A percentile compares a stretch with the other conserved stretches of the same genome.
Conservation (phyloP, 768 basidiomycete genomes). For the Collybia sp. region DNA sequence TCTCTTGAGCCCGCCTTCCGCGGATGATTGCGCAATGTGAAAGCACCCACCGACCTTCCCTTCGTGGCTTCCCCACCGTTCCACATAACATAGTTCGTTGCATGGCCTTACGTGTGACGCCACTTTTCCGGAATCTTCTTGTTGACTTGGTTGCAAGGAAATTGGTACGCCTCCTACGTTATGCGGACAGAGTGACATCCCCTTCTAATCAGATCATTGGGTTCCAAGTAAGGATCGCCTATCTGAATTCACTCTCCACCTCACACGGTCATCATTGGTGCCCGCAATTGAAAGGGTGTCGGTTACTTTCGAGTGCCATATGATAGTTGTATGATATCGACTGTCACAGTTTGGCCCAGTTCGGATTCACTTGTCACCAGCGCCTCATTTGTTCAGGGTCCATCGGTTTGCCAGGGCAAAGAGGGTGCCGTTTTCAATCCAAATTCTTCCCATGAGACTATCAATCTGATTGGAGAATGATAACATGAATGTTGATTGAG, state of each 20-base stretch:
- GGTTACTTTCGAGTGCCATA: constrained; percentile 19
- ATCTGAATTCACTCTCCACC: constrained; percentile 13
- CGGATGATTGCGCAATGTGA: constrained; percentile 39
- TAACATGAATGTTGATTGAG: too few relatives aligned
- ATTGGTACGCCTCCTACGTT: constrained; percentile 25
- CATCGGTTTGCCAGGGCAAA: too few relatives aligned
- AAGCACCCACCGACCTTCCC: constrained; percentile 18
- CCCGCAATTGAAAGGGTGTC: constrained; percentile 16
- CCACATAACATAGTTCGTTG: constrained; percentile 22
- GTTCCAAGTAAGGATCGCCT: constrained; percentile 9
- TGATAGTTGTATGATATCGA: constrained; percentile 10
- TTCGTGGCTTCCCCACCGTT: constrained; percentile 18
- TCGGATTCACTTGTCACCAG: too few relatives aligned
- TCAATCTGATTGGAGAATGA: too few relatives aligned
- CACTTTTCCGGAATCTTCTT: constrained; percentile 35
- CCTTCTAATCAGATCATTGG: constrained; percentile 24
- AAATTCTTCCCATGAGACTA: too few relatives aligned
- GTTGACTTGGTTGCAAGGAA: constrained; percentile 17
- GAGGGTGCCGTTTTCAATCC: too few relatives aligned
- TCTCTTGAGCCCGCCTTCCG: constrained; percentile 34
- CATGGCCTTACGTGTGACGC: constrained; percentile 40
- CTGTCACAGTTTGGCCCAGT: too few relatives aligned
- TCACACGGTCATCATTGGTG: constrained; percentile 14
- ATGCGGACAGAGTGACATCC: constrained; percentile 7
- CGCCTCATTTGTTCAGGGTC: too few relatives aligned